Percentiles rank a stretch among this genome's conserved stretches.
These are phyloP conservation scores for Pilaira anomala DNA, from an alignment of 192 early-diverging fungal species.

Conservation along the genomic window DNA sequence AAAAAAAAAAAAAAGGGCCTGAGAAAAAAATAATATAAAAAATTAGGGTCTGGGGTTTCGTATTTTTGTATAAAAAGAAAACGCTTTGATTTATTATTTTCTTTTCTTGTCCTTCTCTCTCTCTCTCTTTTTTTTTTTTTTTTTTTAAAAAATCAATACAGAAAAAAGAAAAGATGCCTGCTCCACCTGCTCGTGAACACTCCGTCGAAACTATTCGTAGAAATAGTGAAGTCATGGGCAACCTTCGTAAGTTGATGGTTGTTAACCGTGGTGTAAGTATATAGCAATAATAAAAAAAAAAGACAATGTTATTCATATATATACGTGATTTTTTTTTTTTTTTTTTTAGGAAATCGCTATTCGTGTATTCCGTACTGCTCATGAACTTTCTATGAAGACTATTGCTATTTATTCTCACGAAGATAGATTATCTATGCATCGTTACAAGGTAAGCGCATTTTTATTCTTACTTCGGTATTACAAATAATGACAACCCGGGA, in stretches of 20 bases:
- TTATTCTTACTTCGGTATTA: not conserved
- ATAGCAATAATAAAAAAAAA: too few relatives aligned
- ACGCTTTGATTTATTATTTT: slow-evolving; percentile 3
- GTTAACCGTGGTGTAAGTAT: slow-evolving; percentile 54
- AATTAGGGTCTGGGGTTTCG: not conserved
- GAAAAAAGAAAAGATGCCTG: not conserved
- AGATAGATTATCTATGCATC: slow-evolving; percentile 89
- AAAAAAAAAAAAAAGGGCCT: not conserved
- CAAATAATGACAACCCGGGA: not conserved
- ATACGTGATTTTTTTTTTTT: not conserved
- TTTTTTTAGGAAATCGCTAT: slow-evolving; percentile 82
- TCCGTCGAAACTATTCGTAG: slow-evolving; percentile 56
- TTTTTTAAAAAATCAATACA: not conserved
- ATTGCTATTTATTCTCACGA: slow-evolving; percentile 89
- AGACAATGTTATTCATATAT: not conserved
- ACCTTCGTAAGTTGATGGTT: slow-evolving; percentile 53
- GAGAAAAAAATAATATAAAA: not conserved
- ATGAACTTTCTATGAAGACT: slow-evolving; percentile 87
- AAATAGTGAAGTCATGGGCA: slow-evolving; percentile 51
- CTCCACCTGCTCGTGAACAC: slow-evolving; percentile 40
- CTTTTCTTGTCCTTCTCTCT: slow-evolving; percentile 6
- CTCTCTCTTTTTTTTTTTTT: slow-evolving; percentile 18
- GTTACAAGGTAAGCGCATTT: slow-evolving; percentile 75
- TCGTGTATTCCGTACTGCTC: slow-evolving; percentile 88
- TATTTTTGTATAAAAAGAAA: not conserved